Evolutionary conservation across 228 moss, liverwort and hornwort genomes (phyloP).

Genomic region (Sphagnum magellanicum): DNA sequence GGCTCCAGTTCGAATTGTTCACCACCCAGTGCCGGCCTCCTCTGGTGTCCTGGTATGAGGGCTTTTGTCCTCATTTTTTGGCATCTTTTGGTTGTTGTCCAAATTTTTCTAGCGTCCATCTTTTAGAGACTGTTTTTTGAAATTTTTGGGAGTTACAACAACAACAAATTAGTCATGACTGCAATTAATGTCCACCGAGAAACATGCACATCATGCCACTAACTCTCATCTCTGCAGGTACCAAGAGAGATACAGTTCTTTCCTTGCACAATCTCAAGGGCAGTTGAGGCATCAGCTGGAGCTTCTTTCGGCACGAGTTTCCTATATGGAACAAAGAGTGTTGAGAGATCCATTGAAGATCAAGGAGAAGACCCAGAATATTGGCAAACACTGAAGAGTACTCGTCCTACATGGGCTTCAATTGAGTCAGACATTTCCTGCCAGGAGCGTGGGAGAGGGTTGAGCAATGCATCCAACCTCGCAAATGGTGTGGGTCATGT

Average conservation of each 20-base stretch:
- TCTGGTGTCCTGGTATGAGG: background rate
- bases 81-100: background rate
- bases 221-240: slow-evolving; percentile 4
- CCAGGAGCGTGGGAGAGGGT: slow-evolving; percentile 16
- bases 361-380: slow-evolving; percentile 1
- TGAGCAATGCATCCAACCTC: slow-evolving; percentile 10
- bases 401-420: slow-evolving; percentile 19
- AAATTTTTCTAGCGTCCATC: background rate
- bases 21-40: slow-evolving; percentile 5
- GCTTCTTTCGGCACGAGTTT: slow-evolving; percentile 15
- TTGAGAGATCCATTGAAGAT: slow-evolving; percentile 9
- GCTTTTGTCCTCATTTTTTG: too few relatives aligned
- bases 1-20: slow-evolving; percentile 2
- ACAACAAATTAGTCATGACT: background rate
- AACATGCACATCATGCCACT: background rate
- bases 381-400: slow-evolving; percentile 11
- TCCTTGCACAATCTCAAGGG: slow-evolving; percentile 38
- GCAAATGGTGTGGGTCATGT: background rate
- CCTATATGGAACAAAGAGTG: slow-evolving; percentile 18
- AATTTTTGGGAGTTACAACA: too few relatives aligned
- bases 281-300: slow-evolving; percentile 11
- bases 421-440: slow-evolving; percentile 25
- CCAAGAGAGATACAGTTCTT: slow-evolving; percentile 53
- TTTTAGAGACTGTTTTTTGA: background rate
- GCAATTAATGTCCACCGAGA: background rate